Conservation (phyloP, 2,329 filamentous ascomycete species). For the Paraconiothyrium brasiliense region DNA sequence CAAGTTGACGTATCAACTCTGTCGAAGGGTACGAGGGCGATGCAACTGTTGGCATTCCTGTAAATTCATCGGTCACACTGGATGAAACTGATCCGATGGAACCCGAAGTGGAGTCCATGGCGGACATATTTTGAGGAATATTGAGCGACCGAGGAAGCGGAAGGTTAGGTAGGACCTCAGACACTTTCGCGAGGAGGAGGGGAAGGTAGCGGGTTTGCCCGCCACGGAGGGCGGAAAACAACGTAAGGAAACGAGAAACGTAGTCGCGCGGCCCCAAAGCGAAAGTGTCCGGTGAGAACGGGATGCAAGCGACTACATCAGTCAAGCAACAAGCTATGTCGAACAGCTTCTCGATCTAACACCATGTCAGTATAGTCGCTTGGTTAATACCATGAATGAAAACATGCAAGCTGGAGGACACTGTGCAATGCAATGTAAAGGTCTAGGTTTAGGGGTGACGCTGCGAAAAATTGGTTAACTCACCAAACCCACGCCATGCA, state of each 20-base stretch:
- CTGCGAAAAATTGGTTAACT: slow-evolving; percentile 44
- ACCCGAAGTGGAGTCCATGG: slow-evolving; percentile 37
- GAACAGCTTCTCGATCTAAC: slow-evolving; percentile 79
- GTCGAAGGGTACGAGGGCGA: slow-evolving; percentile 45
- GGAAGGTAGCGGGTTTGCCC: slow-evolving; percentile 81
- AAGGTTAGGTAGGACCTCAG: slow-evolving; percentile 70
- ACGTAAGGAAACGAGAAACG: slow-evolving; percentile 71
- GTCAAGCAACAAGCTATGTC: slow-evolving; percentile 78
- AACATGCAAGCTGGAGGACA: slow-evolving; percentile 12
- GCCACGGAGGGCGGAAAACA: slow-evolving; percentile 75
- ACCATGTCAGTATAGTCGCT: slow-evolving; percentile 33
- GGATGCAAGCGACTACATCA: slow-evolving; percentile 73
- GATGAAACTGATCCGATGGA: slow-evolving; percentile 40
- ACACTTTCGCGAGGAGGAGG: slow-evolving; percentile 77
- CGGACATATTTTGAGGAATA: slow-evolving; percentile 38
- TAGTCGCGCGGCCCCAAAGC: slow-evolving; percentile 71
- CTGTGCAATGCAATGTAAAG: slow-evolving; percentile 9
- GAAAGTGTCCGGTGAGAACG: slow-evolving; percentile 66
- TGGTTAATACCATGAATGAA: slow-evolving; percentile 24
- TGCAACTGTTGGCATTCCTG: slow-evolving; percentile 34
- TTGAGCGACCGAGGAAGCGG: slow-evolving; percentile 48
- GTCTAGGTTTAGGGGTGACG: slow-evolving; percentile 7
- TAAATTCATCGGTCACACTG: slow-evolving; percentile 41
- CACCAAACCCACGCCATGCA: slow-evolving; percentile 78
- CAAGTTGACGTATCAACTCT: slow-evolving; percentile 47